These are phyloP conservation scores for Paramecium primaurelia DNA, from an alignment of 73 alveolate species.

Conservation along the genomic window DNA sequence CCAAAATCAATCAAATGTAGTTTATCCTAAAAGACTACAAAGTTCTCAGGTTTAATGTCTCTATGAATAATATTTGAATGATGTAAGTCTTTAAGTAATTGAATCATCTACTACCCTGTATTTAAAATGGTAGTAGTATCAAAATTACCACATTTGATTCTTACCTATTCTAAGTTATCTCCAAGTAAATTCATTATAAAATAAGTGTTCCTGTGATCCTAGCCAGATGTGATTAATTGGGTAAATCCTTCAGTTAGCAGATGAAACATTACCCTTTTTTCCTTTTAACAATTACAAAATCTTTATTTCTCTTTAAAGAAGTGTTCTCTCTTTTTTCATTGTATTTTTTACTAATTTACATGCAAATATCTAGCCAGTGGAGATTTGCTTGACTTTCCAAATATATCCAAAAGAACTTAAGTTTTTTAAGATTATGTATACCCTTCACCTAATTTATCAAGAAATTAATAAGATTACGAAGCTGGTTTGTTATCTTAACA, in stretches of 20 bases:
- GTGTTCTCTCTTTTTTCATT: conserved; percentile 24
- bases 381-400: neutral
- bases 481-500: neutral
- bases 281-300: conserved; percentile 29
- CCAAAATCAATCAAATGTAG: conserved; percentile 91
- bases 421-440: neutral
- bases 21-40: conserved; percentile 65
- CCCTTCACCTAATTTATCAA: conserved; percentile 50
- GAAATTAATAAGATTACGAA: conserved; percentile 4
- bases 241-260: neutral
- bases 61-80: conserved; percentile 23
- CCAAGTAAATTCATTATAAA: conserved; percentile 90
- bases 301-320: conserved; percentile 30
- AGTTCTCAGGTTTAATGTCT: conserved; percentile 64
- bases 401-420: conserved; percentile 44
- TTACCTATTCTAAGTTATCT: conserved; percentile 84
- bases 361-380: conserved; percentile 22
- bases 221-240: conserved; percentile 37
- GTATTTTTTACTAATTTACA: conserved; percentile 29
- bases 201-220: conserved; percentile 76
- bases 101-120: conserved; percentile 53
- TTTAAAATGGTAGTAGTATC: neutral
- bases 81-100: conserved; percentile 73
- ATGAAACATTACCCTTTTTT: conserved; percentile 23
- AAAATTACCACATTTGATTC: conserved; percentile 60